Percentiles rank a stretch among this genome's conserved stretches.
These are phyloP conservation scores for Steccherinum ochraceum DNA, from an alignment of 768 basidiomycete species.

Conservation along the genomic window DNA sequence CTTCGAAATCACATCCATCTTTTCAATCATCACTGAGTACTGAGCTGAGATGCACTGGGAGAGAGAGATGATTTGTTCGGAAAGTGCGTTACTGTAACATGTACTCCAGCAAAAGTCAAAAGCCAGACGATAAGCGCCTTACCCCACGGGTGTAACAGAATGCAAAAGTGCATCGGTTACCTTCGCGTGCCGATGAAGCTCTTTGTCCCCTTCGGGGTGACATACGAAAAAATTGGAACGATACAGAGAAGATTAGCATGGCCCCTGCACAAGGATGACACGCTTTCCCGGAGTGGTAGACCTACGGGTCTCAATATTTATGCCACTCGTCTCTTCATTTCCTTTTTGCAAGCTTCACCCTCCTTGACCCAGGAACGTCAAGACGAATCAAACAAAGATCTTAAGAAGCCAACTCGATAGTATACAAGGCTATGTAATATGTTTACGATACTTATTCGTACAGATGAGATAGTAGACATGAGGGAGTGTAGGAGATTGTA, in stretches of 20 bases:
- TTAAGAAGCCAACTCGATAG: too few species aligned
- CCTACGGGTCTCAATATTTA: slow-evolving; percentile 38
- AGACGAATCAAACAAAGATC: too few species aligned
- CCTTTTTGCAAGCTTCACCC: too few species aligned
- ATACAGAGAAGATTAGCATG: slow-evolving; percentile 99
- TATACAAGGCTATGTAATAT: background rate
- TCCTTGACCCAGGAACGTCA: too few species aligned
- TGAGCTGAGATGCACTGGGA: too few species aligned
- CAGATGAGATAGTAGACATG: background rate
- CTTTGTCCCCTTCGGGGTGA: slow-evolving; percentile 81
- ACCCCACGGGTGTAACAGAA: slow-evolving; percentile 8
- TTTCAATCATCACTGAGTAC: too few species aligned
- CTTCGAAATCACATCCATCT: too few species aligned
- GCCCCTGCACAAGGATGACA: slow-evolving; percentile 99
- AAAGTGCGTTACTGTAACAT: background rate
- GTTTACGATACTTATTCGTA: background rate
- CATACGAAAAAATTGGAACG: slow-evolving; percentile 99
- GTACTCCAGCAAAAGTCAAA: too few species aligned
- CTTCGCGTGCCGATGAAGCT: background rate
- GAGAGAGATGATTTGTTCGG: too few species aligned
- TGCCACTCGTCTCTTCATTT: too few species aligned
- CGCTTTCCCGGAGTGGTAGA: slow-evolving; percentile 92
- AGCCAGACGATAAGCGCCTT: background rate
- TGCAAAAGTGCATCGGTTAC: background rate
- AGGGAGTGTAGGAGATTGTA: background rate